Conservation (phyloP, 176 grass and related monocot genomes). For the Miscanthus lutarioriparius region DNA sequence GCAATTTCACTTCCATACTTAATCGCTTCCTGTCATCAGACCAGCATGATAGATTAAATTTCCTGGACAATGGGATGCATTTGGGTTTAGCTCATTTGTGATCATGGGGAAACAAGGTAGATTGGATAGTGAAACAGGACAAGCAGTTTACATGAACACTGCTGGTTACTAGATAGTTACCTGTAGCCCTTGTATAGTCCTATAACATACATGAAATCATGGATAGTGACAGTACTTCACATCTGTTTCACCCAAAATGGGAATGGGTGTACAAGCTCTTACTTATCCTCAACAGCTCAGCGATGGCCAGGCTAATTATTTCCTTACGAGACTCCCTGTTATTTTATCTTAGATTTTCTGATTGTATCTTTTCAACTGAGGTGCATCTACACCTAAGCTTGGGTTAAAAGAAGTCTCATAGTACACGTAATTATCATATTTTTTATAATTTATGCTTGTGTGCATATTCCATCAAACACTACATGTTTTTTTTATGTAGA, state of each 20-base stretch:
- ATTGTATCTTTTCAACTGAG: neutral
- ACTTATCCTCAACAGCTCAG: neutral
- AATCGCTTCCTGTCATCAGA: slow-evolving; percentile 25
- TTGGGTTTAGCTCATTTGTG: slow-evolving; percentile 4
- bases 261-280: neutral
- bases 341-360: neutral
- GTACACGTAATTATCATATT: neutral
- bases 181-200: neutral
- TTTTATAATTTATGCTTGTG: neutral
- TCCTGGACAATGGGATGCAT: neutral
- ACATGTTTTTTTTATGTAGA: neutral
- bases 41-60: neutral
- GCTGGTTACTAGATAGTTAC: neutral
- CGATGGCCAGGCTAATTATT: neutral
- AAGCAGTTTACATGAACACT: neutral
- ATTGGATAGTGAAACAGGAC: neutral
- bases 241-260: neutral
- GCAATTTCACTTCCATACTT: neutral
- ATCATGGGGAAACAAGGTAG: neutral
- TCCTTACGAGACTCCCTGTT: neutral
- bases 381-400: neutral
- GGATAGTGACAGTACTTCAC: neutral
- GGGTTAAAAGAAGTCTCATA: neutral
- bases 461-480: neutral
- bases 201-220: neutral